Conservation (phyloP, 352 stramenopile species). For the Paralagenidium karlingii region DNA sequence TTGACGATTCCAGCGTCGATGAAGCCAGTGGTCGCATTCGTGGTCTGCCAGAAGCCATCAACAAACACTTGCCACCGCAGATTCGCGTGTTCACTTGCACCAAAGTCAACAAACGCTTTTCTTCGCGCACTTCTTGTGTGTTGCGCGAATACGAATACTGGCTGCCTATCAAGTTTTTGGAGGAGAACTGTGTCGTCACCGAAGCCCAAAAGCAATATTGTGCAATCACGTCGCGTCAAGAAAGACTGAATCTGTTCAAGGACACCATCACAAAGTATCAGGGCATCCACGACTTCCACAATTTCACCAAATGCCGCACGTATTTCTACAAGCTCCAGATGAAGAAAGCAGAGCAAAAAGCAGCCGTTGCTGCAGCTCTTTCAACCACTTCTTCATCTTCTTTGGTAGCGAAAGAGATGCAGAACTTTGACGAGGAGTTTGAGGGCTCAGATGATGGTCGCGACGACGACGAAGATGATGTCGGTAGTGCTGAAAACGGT, state of each 20-base stretch:
- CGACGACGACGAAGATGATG: conserved; percentile 6
- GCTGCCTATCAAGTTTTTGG: conserved; percentile 67
- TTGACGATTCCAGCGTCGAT: conserved; percentile 67
- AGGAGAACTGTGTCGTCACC: conserved; percentile 27
- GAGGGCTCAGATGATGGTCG: conserved; percentile 2
- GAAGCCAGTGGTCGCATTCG: conserved; percentile 31
- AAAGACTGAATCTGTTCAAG: too few relatives aligned
- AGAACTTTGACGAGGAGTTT: conserved; percentile 3
- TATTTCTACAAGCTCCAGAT: conserved; percentile 67
- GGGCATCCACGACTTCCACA: conserved; percentile 86
- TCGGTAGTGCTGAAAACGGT: conserved; percentile 2
- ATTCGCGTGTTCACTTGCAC: conserved; percentile 84
- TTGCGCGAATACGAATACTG: conserved; percentile 88
- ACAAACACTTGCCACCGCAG: conserved; percentile 55
- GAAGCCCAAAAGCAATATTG: conserved; percentile 31
- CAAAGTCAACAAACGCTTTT: conserved; percentile 83
- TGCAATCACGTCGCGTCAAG: conserved; percentile 21
- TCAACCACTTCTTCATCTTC: too few relatives aligned
- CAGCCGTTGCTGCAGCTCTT: too few relatives aligned
- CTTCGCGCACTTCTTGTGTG: conserved; percentile 76
- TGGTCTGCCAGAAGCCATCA: conserved; percentile 54
- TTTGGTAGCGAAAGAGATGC: not conserved
- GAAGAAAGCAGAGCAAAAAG: conserved; percentile 9
- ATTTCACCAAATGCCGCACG: conserved; percentile 77
- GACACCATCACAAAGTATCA: conserved; percentile 31